Base-by-base conservation (phyloP, 208 protist species). In the Leishmania major region DNA sequence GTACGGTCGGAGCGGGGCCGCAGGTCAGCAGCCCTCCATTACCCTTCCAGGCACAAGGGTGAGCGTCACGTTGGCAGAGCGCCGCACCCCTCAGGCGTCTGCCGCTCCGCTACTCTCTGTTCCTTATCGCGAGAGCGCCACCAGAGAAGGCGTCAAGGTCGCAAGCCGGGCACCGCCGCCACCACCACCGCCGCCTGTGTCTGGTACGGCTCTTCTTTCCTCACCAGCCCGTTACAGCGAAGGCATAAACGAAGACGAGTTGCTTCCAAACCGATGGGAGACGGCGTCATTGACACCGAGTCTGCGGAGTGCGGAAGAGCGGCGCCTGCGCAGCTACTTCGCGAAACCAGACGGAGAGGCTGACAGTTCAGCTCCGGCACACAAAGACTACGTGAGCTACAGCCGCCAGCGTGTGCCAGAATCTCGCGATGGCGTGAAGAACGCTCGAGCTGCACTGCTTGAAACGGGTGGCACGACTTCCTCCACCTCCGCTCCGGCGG, bases 291-390 rank as follows among this genome's bases (percentile, higher is more conserved):
- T 82, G 66, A 85, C 81, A 11, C 73, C 85, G 6, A 81, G 75
- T 28, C 66, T 80, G 57, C 75, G 57, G 8, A n/a, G 78, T 45
- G 75, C 67, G 0, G 79, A 89, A 31, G 82, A 81, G 62, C 8
- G 35, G 31, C 73, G n/a, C 11, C 79, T 89, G 51, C 82, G 81
- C 40, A 17, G 45, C 62, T 85, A 83, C 75, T 82, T 86, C 59
- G 47, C 57, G 60, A n/a, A 75, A 11, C 59, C 67, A 53, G 55
- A 53, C 37, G 13, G 59, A 49, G 51, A 43, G 40, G 47, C 22
- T 45, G 73, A 28, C 31, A 75, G 22, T 15, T 28, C 73, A 49
- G 31, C 74, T 1, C 49, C 72, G 4, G 25, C 59, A 28, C 35
- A 55, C 19, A 40, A 67, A 47, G 8, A 67, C 40, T 53, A 55